These are phyloP conservation scores for Neoboletus magnificus DNA, from an alignment of 768 basidiomycete genomes.

Conservation along the genomic window DNA sequence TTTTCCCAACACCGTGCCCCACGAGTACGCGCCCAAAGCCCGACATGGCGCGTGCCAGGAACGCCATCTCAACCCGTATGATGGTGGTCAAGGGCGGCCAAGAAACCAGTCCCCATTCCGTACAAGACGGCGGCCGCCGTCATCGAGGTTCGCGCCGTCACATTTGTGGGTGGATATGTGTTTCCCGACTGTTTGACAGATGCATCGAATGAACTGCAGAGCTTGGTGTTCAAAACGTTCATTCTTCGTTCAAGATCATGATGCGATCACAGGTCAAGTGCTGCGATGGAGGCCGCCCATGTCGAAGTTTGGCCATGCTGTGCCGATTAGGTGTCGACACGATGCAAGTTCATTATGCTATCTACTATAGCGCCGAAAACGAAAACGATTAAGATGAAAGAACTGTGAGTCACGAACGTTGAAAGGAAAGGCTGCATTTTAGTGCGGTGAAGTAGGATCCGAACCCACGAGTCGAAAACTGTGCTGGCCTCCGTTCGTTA, in stretches of 20 bases:
- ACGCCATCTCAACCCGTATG: background rate
- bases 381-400: background rate
- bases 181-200: background rate
- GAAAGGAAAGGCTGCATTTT: background rate
- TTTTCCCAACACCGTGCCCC: background rate
- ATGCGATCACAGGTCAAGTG: constrained; percentile 2
- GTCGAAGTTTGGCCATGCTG: constrained; percentile 13
- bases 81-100: background rate
- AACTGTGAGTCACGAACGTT: background rate
- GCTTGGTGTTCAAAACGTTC: background rate
- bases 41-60: background rate
- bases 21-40: background rate
- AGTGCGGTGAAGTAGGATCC: constrained; percentile 1
- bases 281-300: background rate
- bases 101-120: constrained; percentile 9
- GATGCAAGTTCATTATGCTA: background rate
- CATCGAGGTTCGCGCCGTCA: background rate
- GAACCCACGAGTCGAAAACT: constrained; percentile 1
- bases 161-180: background rate
- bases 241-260: background rate
- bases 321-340: background rate
- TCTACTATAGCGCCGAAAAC: background rate
- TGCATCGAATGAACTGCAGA: background rate
- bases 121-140: background rate
- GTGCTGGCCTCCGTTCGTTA: background rate